These are phyloP conservation scores for Geotrichum klebahnii DNA, from an alignment of 1,139 yeast species.

Conservation along the genomic window DNA sequence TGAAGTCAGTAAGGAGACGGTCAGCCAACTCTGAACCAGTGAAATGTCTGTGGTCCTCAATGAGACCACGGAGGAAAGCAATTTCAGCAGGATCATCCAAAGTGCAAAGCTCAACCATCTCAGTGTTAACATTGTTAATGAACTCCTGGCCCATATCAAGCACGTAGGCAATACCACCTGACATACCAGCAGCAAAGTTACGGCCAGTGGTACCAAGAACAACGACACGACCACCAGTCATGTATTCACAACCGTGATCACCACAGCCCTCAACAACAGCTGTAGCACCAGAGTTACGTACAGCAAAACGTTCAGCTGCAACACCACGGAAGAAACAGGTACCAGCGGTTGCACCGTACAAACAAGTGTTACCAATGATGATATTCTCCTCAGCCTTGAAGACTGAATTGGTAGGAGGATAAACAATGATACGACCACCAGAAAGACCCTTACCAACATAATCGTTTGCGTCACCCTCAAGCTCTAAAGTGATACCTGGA, in stretches of 20 bases:
- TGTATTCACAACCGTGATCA: slow-evolving; percentile 98
- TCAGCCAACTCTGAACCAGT: slow-evolving; percentile 90
- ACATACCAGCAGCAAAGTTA: slow-evolving; percentile 98
- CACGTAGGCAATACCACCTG: slow-evolving; percentile 98
- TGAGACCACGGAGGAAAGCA: slow-evolving; percentile 87
- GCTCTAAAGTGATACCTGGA: slow-evolving; percentile 88
- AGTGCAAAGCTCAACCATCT: slow-evolving; percentile 73
- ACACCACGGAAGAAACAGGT: slow-evolving; percentile 91
- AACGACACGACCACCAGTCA: slow-evolving; percentile 98
- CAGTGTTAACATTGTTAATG: slow-evolving; percentile 69
- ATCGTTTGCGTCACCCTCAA: slow-evolving; percentile 97
- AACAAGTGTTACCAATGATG: slow-evolving; percentile 93
- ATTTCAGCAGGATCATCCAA: slow-evolving; percentile 86
- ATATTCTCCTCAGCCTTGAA: slow-evolving; percentile 96
- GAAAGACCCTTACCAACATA: slow-evolving; percentile 96
- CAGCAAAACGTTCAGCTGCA: slow-evolving; percentile 98
- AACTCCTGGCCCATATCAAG: slow-evolving; percentile 94
- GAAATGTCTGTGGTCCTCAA: slow-evolving; percentile 93
- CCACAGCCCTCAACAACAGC: slow-evolving; percentile 97
- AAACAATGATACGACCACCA: slow-evolving; percentile 89
- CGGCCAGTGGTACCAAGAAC: slow-evolving; percentile 90
- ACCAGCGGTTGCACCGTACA: slow-evolving; percentile 97
- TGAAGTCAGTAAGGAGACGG: slow-evolving; percentile 76
- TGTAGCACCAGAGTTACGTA: slow-evolving; percentile 96
- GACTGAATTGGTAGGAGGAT: slow-evolving; percentile 78